Percentiles rank a stretch among this genome's conserved stretches.
These are phyloP conservation scores for Choiromyces venosus DNA, from an alignment of 495 filamentous ascomycete species.

Conservation along the genomic window DNA sequence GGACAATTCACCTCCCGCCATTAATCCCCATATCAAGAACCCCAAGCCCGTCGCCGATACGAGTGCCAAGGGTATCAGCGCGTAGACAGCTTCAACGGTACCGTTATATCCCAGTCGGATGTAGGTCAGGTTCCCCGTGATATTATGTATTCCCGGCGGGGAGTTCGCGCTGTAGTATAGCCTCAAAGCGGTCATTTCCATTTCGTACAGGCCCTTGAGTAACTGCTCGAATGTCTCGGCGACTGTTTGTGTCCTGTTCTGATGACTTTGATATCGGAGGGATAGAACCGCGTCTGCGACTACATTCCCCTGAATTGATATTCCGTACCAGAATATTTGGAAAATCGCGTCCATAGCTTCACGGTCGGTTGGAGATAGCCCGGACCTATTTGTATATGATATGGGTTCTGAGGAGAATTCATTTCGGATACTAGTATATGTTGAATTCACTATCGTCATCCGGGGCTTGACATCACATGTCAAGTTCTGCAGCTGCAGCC, in stretches of 20 bases:
- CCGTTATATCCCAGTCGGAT: conserved; percentile 33
- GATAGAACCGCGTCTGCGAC: conserved; percentile 30
- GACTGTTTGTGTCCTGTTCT: conserved; percentile 8
- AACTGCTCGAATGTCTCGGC: conserved; percentile 19
- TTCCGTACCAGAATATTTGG: conserved; percentile 31
- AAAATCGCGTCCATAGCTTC: conserved; percentile 28
- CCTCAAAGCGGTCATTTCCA: conserved; percentile 28
- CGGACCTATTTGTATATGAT: conserved; percentile 2
- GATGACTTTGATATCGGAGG: conserved; percentile 21
- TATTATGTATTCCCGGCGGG: conserved; percentile 12
- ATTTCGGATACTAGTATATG: conserved; percentile 23
- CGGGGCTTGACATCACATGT: conserved; percentile 24
- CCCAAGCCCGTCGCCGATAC: conserved; percentile 19
- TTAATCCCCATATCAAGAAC: conserved; percentile 21
- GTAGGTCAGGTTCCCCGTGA: conserved; percentile 15
- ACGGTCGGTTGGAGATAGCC: conserved; percentile 12
- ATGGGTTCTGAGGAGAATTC: conserved; percentile 30
- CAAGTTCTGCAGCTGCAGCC: conserved; percentile 21
- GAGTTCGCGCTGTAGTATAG: conserved; percentile 27
- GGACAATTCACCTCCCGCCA: conserved; percentile 20
- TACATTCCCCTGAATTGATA: conserved; percentile 32
- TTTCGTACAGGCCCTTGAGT: conserved; percentile 30
- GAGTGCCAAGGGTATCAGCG: conserved; percentile 17
- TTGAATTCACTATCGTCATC: conserved; percentile 26
- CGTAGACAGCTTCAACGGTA: conserved; percentile 21